Percentiles rank a stretch among this genome's conserved stretches.
Conservation (phyloP, 2,329 filamentous ascomycete species). For the Myriosclerotinia duriaeana region DNA sequence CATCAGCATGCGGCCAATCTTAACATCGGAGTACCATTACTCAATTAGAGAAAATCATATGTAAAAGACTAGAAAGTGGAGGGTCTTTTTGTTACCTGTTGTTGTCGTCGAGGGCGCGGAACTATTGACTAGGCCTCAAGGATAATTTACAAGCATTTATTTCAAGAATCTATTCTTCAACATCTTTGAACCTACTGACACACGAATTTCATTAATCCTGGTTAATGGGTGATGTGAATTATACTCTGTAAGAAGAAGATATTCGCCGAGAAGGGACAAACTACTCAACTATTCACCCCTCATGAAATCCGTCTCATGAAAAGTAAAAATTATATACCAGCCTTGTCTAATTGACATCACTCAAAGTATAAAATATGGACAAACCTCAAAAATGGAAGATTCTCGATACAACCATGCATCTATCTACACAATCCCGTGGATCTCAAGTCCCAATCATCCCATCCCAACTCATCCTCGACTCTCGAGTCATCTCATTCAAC, state of each 20-base stretch:
- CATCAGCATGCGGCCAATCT: constrained; percentile 4
- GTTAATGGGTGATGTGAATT: not conserved
- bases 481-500: not conserved
- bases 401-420: not conserved
- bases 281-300: not conserved
- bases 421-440: not conserved
- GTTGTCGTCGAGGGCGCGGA: not conserved
- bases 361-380: constrained; percentile 3
- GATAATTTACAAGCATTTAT: not conserved
- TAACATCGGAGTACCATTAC: constrained; percentile 16
- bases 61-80: not conserved
- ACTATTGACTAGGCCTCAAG: not conserved
- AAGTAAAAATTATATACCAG: too few relatives aligned
- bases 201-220: not conserved
- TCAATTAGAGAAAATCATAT: constrained; percentile 4
- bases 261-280: not conserved
- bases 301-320: too few relatives aligned
- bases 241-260: not conserved
- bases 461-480: not conserved
- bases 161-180: not conserved
- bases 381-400: not conserved
- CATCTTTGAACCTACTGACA: not conserved
- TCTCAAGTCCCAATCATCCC: not conserved
- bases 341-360: constrained; percentile 4
- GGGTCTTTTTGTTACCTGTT: not conserved